A percentile compares a stretch with the other conserved stretches of the same genome.
Conservation (phyloP, 169 alveolate species). For the Cryptosporidium meleagridis region DNA sequence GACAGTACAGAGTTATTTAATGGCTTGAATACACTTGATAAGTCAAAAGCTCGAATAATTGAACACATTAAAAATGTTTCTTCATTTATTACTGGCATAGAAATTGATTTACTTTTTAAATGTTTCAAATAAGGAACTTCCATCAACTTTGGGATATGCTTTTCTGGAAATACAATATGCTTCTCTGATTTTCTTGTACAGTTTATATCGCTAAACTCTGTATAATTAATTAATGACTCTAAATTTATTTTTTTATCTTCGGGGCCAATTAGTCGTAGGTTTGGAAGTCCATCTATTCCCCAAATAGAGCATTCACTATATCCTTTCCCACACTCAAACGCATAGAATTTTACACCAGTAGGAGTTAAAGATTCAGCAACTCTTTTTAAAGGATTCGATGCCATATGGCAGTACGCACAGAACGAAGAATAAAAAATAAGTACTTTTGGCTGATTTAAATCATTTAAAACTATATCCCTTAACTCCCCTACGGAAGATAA, state of each 20-base stretch:
- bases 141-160: slow-evolving; percentile 17
- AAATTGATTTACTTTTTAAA: slow-evolving; percentile 4
- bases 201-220: slow-evolving; percentile 35
- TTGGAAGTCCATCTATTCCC: slow-evolving; percentile 61
- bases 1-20: not conserved
- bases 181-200: slow-evolving; percentile 52
- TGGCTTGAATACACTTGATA: slow-evolving; percentile 39
- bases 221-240: slow-evolving; percentile 12
- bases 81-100: slow-evolving; percentile 50
- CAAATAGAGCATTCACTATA: slow-evolving; percentile 60
- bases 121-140: slow-evolving; percentile 24
- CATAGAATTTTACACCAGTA: slow-evolving; percentile 50
- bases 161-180: slow-evolving; percentile 42
- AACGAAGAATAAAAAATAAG: slow-evolving; percentile 59
- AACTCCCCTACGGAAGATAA: slow-evolving; percentile 24
- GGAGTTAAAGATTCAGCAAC: slow-evolving; percentile 51
- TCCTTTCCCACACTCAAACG: slow-evolving; percentile 68
- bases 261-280: slow-evolving; percentile 5
- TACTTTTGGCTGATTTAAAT: slow-evolving; percentile 2
- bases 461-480: slow-evolving; percentile 5
- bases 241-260: slow-evolving; percentile 32
- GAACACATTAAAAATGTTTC: slow-evolving; percentile 50
- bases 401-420: slow-evolving; percentile 65
- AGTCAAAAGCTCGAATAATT: slow-evolving; percentile 49
- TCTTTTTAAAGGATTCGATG: slow-evolving; percentile 44